A percentile compares a stretch with the other conserved stretches of the same genome.
These are phyloP conservation scores for Aspergillus fijiensis DNA, from an alignment of 2,329 filamentous ascomycete genomes.

Conservation along the genomic window DNA sequence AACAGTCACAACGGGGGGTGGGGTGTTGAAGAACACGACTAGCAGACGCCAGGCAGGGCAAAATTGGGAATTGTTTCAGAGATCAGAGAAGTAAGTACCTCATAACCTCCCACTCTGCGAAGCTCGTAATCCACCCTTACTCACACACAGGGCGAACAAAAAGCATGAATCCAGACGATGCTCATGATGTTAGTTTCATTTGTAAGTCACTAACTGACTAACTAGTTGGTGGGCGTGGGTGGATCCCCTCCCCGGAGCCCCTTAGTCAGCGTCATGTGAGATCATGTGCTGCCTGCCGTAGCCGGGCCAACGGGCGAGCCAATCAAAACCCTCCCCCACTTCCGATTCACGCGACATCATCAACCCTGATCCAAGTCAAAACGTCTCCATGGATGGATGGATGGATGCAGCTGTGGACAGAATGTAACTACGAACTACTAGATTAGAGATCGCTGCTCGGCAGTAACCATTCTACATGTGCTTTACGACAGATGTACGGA, in stretches of 20 bases:
- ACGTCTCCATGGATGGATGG: too few species aligned
- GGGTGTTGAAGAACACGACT: neutral
- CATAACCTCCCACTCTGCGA: neutral
- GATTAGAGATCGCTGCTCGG: too few species aligned
- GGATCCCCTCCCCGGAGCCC: constrained; percentile 9
- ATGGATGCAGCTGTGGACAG: too few species aligned
- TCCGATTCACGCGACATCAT: neutral
- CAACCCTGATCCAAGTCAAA: neutral
- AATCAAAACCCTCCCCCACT: constrained; percentile 12
- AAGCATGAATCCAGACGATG: constrained; percentile 1
- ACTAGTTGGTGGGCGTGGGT: neutral
- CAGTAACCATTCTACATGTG: too few species aligned
- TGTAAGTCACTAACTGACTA: constrained; percentile 3
- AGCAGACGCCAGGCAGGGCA: neutral
- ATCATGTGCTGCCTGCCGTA: constrained; percentile 17
- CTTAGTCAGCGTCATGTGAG: constrained; percentile 23
- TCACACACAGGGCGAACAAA: neutral
- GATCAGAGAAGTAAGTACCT: neutral
- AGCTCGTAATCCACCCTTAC: neutral
- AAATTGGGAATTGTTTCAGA: neutral
- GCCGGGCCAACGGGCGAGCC: constrained; percentile 21
- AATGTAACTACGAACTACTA: too few species aligned
- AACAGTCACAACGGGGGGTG: neutral
- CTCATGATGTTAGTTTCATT: constrained; percentile 6
- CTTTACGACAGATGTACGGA: too few species aligned